Evolutionary conservation across 805 yeast species (phyloP).

Genomic region (Candida railenensis): DNA sequence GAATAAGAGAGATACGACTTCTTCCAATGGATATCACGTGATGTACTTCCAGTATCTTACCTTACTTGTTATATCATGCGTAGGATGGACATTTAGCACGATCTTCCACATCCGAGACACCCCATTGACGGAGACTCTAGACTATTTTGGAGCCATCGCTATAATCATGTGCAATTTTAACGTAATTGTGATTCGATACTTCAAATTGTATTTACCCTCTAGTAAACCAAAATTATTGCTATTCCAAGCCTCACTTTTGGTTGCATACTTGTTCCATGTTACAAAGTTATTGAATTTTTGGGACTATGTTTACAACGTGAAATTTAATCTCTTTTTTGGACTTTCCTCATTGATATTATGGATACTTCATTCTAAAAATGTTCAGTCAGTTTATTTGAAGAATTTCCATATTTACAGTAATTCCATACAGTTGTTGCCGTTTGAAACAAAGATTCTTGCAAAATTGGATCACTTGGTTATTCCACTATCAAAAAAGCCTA

Average conservation of each 20-base stretch:
- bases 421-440: constrained; percentile 38
- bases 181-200: constrained; percentile 30
- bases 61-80: constrained; percentile 24
- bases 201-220: constrained; percentile 20
- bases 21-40: constrained; percentile 8
- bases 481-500: constrained; percentile 19
- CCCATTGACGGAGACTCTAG: constrained; percentile 37
- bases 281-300: constrained; percentile 26
- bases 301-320: constrained; percentile 40
- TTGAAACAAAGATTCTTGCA: constrained; percentile 33
- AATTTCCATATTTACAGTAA: constrained; percentile 26
- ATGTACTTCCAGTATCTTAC: constrained; percentile 32
- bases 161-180: constrained; percentile 36
- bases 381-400: constrained; percentile 13
- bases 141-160: constrained; percentile 42
- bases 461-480: constrained; percentile 28
- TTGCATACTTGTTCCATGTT: constrained; percentile 26
- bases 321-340: constrained; percentile 32
- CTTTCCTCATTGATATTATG: constrained; percentile 28
- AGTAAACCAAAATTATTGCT: constrained; percentile 9
- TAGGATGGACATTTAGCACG: constrained; percentile 39
- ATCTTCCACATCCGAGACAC: constrained; percentile 39
- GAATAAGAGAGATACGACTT: neutral
- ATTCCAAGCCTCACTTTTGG: constrained; percentile 17
- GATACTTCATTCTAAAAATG: constrained; percentile 29